Evolutionary conservation across 306 rosid genomes (phyloP), one percentile per base, ranked within the genome.

Genomic region (Aeschynomene evenia): DNA sequence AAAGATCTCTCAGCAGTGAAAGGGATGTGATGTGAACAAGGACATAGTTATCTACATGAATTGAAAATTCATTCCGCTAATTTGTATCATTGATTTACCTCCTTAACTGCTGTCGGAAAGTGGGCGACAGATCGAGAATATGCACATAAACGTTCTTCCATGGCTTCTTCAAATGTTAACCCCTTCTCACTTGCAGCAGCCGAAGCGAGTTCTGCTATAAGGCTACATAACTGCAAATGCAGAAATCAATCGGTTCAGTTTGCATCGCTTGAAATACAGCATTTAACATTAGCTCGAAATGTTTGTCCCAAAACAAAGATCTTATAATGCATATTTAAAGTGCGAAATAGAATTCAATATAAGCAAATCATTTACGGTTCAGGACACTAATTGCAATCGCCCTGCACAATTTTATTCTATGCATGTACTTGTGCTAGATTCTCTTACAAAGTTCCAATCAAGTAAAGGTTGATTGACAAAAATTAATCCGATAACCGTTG

Each of bases 71-170:
- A 40, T 22, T 49, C 34, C 20, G 4, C 5, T 9, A 49, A 31
- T n/a, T 43, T 39, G 53, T 53, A 22, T 37, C 50, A 29, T n/a
- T n/a, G n/a, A n/a, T 66, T 75, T 71, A 94, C 98, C 98, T 94
- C 99, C 77, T 94, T 94, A 28, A 94, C 96, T 74, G 99, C 99
- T 0, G 99, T 94, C 34, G 97, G 99, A 59, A 94, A 94, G 78
- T 94, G 96, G 13, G 97, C 84, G 28, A 94, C 99, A 0, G 99
- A 79, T 50, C 92, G 78, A 1, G 97, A 79, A 71, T 94, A 94
- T 0, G 99, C 97, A 61, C 97, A 94, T 63, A 94, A 74, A n/a
- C 97, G 86, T 26, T 91, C 89, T 71, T 81, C 95, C 85, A 91
- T 79, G 53, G 80, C 92, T 51, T 68, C 89, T 63, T 90, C 99